Evolutionary conservation across 202 grass and related monocot species (phyloP), one percentile per base, ranked within the genome.

Genomic region (Eragrostis tef): DNA sequence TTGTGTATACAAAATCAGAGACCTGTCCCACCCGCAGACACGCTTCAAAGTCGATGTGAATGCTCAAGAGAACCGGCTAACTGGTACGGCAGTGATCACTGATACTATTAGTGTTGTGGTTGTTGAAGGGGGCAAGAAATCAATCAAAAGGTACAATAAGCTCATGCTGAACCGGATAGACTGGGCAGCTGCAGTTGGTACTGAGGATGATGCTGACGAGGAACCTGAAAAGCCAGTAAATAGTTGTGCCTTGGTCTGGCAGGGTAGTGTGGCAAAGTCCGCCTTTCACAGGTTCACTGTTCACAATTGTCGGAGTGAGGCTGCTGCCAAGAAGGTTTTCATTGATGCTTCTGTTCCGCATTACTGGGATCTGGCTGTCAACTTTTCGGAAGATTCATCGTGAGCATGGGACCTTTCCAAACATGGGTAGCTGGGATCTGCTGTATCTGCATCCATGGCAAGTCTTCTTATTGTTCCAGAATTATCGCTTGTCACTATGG

Each of bases 1-100:
- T 76, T 91, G 90, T 48, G 95, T 98, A 2, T 98, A 93, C 82
- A 93, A 85, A 83, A 95, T 98, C 74, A 91, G 78, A 75, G 90
- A 94, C 73, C 84, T 95, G 17, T 93, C 88, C 34, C 92, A 95
- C 49, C 95, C 92, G 21, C 90, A 93, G 71, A 94, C 88, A 65
- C 84, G 95, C 45, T 98, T 98, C 58, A 98, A 98, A 74, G 92
- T 95, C 0, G 95, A 98, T 52, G 87, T 98, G 73, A 98, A 98
- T 69, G 95, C 95, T 1, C 90, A 94, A 79, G 90, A 98, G 80
- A 98, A 98, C 81, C 83, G 87, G 13, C 71, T 98, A 64, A 91
- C 90, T 15, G 95, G 95, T 70, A 85, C 82, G 22, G 77, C 71
- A 27, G 95, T 93, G 60, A 95, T 94, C 29, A 88, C 92, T 22